Conservation (phyloP, 2,329 filamentous ascomycete species). For the Fusarium illudens region DNA sequence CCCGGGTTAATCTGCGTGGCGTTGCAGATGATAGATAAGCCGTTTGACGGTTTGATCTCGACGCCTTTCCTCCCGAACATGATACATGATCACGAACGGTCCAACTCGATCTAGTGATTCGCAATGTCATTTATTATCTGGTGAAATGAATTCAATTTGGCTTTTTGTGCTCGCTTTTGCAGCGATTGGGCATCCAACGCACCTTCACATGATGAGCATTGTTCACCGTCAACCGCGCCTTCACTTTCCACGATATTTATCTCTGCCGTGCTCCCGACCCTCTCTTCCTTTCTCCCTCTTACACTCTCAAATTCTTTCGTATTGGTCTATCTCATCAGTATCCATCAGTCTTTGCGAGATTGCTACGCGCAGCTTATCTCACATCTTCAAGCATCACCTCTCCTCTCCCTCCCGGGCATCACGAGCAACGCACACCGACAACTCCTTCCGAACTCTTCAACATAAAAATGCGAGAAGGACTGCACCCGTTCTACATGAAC, state of each 20-base stretch:
- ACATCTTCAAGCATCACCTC: neutral
- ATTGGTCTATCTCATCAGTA: neutral
- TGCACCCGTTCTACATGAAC: too few relatives aligned
- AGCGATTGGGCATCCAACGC: neutral
- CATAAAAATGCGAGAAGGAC: too few relatives aligned
- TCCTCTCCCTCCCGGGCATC: neutral
- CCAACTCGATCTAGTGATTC: neutral
- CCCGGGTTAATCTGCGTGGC: neutral
- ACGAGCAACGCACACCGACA: neutral
- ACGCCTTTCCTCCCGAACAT: conserved; percentile 56
- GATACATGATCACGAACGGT: conserved; percentile 44
- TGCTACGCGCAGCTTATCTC: neutral
- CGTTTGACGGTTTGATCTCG: conserved; percentile 48
- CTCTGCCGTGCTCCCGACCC: neutral
- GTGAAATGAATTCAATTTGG: neutral
- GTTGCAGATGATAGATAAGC: conserved; percentile 33
- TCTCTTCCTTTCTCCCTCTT: neutral
- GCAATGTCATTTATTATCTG: neutral
- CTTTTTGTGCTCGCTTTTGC: neutral
- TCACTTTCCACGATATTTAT: neutral
- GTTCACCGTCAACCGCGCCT: neutral
- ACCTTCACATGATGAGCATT: neutral
- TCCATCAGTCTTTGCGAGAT: neutral
- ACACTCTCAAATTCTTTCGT: neutral
- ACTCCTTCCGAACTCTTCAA: neutral